Evolutionary conservation across 2,329 filamentous ascomycete species (phyloP), one percentile per base, ranked within the genome.

Genomic region (Hymenoscyphus fructigenus): DNA sequence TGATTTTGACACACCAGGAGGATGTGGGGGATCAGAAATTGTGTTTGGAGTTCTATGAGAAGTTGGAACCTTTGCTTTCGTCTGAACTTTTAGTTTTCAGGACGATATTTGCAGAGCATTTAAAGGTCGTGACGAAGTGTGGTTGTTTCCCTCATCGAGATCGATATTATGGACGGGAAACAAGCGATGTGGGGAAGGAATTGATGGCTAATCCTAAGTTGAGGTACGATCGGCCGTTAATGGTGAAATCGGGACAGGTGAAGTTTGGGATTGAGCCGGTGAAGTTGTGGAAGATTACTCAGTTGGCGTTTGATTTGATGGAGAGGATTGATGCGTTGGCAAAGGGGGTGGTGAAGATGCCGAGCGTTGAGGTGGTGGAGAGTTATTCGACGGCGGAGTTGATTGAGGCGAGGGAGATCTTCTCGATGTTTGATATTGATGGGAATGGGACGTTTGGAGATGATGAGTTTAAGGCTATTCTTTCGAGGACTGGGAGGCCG

Each of bases 171-270:
- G 60, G 60, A 32, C 60, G 64, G 29, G 20, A 59, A 55, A 65
- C 64, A 15, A 56, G 60, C 9, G 32, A 55, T 7, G 38, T 65
- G 15, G 64, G 64, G 15, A 38, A 32, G 9, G 53, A 59, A 57
- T 36, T 65, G 9, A 65, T 65, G 64, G 64, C 61, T 14, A 65
- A 65, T 26, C 64, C 64, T 17, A 62, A 65, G 29, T 20, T 65
- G 10, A 56, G 60, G 26, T 62, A 36, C 10, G 34, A 36, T 36
- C 34, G 34, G 2, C 34, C 34, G 10, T 12, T 36, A 2, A 36
- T 36, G n/a, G 60, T 57, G 12, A 57, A 62, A 44, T 57, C 59
- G 47, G 64, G 64, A 17, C 50, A 55, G 28, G 59, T 65, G 23
- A 65, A 65, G 34, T 65, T 65, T 26, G 60, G 64, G 29, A 61